Evolutionary conservation across 805 yeast species (phyloP).

Genomic region (Wickerhamiella kurtzmanii): DNA sequence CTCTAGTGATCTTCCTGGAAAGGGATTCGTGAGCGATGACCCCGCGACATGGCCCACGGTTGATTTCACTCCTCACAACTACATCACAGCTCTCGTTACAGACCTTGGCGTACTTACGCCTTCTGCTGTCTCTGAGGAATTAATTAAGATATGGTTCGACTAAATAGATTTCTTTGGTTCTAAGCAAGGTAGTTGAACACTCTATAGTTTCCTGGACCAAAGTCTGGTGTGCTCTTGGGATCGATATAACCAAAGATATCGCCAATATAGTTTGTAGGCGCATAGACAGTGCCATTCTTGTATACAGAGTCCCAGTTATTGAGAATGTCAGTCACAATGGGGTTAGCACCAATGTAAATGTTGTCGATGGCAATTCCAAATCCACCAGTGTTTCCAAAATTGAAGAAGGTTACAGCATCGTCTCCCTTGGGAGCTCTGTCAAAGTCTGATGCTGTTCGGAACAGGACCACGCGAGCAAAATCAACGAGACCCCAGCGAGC

Average conservation of each 20-base stretch:
- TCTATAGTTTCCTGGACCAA: slow-evolving; percentile 19
- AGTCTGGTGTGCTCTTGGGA: slow-evolving; percentile 30
- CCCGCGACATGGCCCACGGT: slow-evolving; percentile 42
- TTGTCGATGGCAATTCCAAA: slow-evolving; percentile 35
- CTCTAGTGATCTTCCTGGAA: slow-evolving; percentile 73
- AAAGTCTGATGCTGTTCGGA: slow-evolving; percentile 52
- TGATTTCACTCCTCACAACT: slow-evolving; percentile 93
- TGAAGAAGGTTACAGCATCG: slow-evolving; percentile 39
- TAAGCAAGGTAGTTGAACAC: background rate
- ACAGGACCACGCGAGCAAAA: slow-evolving; percentile 41
- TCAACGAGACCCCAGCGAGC: slow-evolving; percentile 43
- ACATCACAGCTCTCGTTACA: slow-evolving; percentile 87
- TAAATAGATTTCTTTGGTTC: slow-evolving; percentile 26
- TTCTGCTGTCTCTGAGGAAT: slow-evolving; percentile 94
- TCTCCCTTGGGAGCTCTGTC: slow-evolving; percentile 38
- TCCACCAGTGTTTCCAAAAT: slow-evolving; percentile 39
- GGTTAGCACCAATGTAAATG: slow-evolving; percentile 40
- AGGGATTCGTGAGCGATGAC: slow-evolving; percentile 15
- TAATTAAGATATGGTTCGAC: slow-evolving; percentile 96
- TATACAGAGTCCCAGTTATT: slow-evolving; percentile 28
- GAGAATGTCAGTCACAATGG: slow-evolving; percentile 41
- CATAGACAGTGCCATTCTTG: slow-evolving; percentile 13
- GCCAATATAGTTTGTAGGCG: slow-evolving; percentile 44
- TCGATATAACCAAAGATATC: slow-evolving; percentile 41
- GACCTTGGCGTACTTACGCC: slow-evolving; percentile 96